Evolutionary conservation across 225 moss, liverwort and hornwort genomes (phyloP).

Genomic region (Bryum argenteum): DNA sequence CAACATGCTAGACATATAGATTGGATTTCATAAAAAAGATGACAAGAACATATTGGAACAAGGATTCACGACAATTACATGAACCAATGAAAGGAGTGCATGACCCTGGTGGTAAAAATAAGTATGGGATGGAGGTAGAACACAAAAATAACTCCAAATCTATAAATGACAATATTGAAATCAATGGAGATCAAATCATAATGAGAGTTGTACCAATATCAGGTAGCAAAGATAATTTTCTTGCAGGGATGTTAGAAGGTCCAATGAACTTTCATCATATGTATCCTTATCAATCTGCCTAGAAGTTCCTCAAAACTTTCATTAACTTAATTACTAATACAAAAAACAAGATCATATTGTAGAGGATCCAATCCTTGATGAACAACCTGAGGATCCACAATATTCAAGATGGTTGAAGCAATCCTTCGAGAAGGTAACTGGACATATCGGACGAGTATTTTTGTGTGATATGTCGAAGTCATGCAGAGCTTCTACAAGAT

Average conservation of each 20-base stretch:
- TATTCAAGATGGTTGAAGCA: constrained; percentile 53
- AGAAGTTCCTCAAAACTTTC: no score
- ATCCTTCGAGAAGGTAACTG: constrained; percentile 45
- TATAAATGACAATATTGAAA: constrained; percentile 40
- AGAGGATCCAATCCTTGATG: constrained; percentile 45
- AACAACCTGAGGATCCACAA: constrained; percentile 44
- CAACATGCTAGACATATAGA: constrained; percentile 44
- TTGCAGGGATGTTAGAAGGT: no score
- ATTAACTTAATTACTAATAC: neutral
- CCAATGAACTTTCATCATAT: no score
- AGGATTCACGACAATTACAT: constrained; percentile 16
- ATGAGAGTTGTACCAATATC: constrained; percentile 31
- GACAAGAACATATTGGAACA: constrained; percentile 54
- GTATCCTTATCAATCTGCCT: no score
- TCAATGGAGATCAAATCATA: constrained; percentile 37
- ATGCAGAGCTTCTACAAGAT: constrained; percentile 24
- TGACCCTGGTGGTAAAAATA: constrained; percentile 28
- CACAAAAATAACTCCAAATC: constrained; percentile 30
- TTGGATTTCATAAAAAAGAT: constrained; percentile 39
- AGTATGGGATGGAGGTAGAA: constrained; percentile 43
- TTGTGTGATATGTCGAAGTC: constrained; percentile 34
- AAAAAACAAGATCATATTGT: neutral
- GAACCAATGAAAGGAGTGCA: constrained; percentile 37
- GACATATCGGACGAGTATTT: constrained; percentile 47
- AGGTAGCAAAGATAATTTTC: constrained; percentile 1